These are phyloP conservation scores for Neoascochyta sp. DNA, from an alignment of 2,329 filamentous ascomycete genomes.

Conservation along the genomic window DNA sequence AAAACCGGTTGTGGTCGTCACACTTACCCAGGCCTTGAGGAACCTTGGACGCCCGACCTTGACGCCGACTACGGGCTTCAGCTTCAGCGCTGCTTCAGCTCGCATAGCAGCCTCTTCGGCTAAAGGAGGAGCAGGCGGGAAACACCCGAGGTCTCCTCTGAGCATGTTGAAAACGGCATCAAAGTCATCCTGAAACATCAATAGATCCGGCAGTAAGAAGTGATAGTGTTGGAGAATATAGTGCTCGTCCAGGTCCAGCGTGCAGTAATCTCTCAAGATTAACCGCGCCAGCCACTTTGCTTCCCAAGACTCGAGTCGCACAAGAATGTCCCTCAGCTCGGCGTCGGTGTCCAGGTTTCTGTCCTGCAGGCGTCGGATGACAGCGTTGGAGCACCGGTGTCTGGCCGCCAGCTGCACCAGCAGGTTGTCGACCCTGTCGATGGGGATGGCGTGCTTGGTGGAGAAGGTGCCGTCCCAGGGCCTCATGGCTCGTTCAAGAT, in stretches of 20 bases:
- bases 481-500: slow-evolving; percentile 62
- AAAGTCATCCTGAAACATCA: slow-evolving; percentile 69
- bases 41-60: slow-evolving; percentile 48
- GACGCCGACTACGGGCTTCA: slow-evolving; percentile 41
- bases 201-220: slow-evolving; percentile 63
- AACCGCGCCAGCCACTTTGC: slow-evolving; percentile 87
- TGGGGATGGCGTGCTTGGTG: slow-evolving; percentile 45
- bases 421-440: slow-evolving; percentile 68
- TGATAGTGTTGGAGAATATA: slow-evolving; percentile 61
- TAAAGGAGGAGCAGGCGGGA: slow-evolving; percentile 36
- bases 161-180: slow-evolving; percentile 57
- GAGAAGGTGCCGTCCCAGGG: slow-evolving; percentile 50
- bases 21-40: slow-evolving; percentile 39
- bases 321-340: slow-evolving; percentile 44
- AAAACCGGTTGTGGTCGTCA: neutral
- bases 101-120: slow-evolving; percentile 32
- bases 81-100: slow-evolving; percentile 37
- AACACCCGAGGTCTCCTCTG: slow-evolving; percentile 40
- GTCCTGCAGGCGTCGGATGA: slow-evolving; percentile 28
- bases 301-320: slow-evolving; percentile 54
- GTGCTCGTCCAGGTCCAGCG: slow-evolving; percentile 58
- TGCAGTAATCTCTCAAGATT: slow-evolving; percentile 71
- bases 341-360: slow-evolving; percentile 19
- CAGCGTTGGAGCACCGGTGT: slow-evolving; percentile 67
- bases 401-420: slow-evolving; percentile 65